These are phyloP conservation scores for Penicillium sp. DNA, from an alignment of 2,329 filamentous ascomycete species.

Conservation along the genomic window DNA sequence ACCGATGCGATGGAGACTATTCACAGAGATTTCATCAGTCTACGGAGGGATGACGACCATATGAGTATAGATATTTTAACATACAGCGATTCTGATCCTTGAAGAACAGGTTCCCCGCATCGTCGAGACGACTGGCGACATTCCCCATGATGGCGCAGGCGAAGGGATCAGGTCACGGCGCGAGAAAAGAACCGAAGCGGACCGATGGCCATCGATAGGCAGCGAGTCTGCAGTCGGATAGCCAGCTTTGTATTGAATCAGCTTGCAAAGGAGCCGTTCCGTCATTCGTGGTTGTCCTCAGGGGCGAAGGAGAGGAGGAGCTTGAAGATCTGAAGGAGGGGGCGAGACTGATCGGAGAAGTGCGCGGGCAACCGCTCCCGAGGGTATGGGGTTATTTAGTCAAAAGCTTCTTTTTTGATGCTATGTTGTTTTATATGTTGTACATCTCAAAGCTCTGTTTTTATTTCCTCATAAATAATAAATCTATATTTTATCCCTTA, in stretches of 20 bases:
- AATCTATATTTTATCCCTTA: too few relatives aligned
- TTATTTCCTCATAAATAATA: too few relatives aligned
- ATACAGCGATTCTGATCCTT: slow-evolving; percentile 90
- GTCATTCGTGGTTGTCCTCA: slow-evolving; percentile 23
- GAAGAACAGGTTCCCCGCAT: slow-evolving; percentile 73
- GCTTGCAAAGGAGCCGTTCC: slow-evolving; percentile 12
- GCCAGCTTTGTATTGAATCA: slow-evolving; percentile 13
- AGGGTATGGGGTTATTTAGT: background rate
- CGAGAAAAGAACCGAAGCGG: slow-evolving; percentile 29
- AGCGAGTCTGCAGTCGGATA: slow-evolving; percentile 27
- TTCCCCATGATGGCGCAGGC: slow-evolving; percentile 72
- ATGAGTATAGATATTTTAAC: slow-evolving; percentile 16
- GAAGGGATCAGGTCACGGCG: slow-evolving; percentile 29
- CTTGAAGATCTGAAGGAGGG: slow-evolving; percentile 18
- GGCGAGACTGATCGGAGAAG: slow-evolving; percentile 6
- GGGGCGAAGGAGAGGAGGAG: slow-evolving; percentile 6
- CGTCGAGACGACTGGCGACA: slow-evolving; percentile 84
- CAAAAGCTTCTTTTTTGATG: too few relatives aligned
- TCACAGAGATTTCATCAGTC: slow-evolving; percentile 15
- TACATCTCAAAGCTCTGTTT: too few relatives aligned
- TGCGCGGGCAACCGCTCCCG: slow-evolving; percentile 5
- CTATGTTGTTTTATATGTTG: too few relatives aligned
- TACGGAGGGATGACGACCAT: background rate
- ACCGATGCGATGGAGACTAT: slow-evolving; percentile 85
- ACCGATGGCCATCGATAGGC: slow-evolving; percentile 36